Conservation (phyloP, 2,329 filamentous ascomycete species). For the Lasiodiplodia sp. region DNA sequence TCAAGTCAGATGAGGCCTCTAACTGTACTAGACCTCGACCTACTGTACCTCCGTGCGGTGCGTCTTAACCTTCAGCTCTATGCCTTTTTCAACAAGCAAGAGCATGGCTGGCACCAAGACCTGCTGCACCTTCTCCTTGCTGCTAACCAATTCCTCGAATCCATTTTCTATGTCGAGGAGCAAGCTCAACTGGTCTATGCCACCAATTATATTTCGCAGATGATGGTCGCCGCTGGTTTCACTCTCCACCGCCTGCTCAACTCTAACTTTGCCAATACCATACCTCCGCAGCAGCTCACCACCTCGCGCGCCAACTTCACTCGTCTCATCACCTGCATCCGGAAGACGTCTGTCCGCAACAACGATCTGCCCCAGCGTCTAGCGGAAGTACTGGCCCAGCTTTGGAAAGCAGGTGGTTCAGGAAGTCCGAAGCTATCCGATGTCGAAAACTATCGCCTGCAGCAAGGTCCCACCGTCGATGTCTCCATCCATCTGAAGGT, state of each 20-base stretch:
- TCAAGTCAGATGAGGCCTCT: constrained; percentile 14
- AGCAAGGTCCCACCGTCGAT: constrained; percentile 55
- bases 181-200: constrained; percentile 69
- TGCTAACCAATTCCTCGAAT: constrained; percentile 72
- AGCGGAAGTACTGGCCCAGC: constrained; percentile 84
- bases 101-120: constrained; percentile 59
- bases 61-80: constrained; percentile 78
- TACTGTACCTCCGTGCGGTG: constrained; percentile 74
- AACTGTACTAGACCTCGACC: constrained; percentile 50
- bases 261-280: constrained; percentile 73
- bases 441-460: constrained; percentile 26
- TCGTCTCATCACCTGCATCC: constrained; percentile 72
- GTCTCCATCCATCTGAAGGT: constrained; percentile 80
- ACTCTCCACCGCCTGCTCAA: constrained; percentile 78
- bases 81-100: constrained; percentile 76
- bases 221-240: constrained; percentile 82
- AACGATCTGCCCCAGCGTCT: constrained; percentile 83
- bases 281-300: constrained; percentile 66
- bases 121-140: constrained; percentile 78
- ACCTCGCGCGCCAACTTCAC: constrained; percentile 72
- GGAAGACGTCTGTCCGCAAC: constrained; percentile 75
- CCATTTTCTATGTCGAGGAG: constrained; percentile 59
- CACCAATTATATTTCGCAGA: constrained; percentile 81
- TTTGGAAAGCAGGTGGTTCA: constrained; percentile 70
- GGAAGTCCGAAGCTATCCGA: constrained; percentile 32